phyloP scores from a whole-genome alignment of 352 stramenopile species.

The Phytophthora uliginosa region DNA sequence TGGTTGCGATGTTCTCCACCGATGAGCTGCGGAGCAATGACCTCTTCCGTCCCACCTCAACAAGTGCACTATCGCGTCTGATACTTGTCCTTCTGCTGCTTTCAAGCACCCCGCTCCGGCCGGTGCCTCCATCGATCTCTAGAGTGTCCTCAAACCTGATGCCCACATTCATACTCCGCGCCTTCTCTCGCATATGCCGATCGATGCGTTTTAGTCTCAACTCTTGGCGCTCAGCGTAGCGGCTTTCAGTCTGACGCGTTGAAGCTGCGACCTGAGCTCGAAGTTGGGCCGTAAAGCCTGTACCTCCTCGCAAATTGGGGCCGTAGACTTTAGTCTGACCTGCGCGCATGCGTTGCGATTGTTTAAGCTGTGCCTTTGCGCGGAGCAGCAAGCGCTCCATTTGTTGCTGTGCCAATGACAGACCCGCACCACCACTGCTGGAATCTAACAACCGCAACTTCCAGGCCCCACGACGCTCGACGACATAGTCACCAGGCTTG shows the following conservation, averaged over 20 bases:
- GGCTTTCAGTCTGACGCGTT: conserved; percentile 60
- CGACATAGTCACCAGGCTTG: conserved; percentile 72
- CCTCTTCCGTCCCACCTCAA: conserved; percentile 1
- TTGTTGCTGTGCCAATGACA: conserved; percentile 81
- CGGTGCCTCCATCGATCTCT: not conserved
- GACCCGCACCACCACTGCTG: conserved; percentile 66
- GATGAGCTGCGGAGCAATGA: conserved; percentile 17
- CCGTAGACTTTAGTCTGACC: conserved; percentile 62
- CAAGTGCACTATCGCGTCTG: not conserved
- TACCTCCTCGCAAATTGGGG: conserved; percentile 54
- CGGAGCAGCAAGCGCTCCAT: conserved; percentile 82
- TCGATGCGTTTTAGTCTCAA: conserved; percentile 50
- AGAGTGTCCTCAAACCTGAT: conserved; percentile 7
- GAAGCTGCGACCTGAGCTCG: conserved; percentile 57
- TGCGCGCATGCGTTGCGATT: conserved; percentile 76
- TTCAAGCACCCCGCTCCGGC: conserved; percentile 9
- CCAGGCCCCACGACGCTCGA: conserved; percentile 77
- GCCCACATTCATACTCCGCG: conserved; percentile 49
- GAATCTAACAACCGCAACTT: conserved; percentile 77
- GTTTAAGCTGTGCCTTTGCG: conserved; percentile 82
- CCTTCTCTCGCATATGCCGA: conserved; percentile 53
- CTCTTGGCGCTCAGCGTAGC: conserved; percentile 50
- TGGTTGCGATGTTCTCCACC: conserved; percentile 8
- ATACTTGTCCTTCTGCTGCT: not conserved
- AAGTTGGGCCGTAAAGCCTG: conserved; percentile 61